Evolutionary conservation across 306 rosid species (phyloP), one percentile per base, ranked within the genome.

Genomic region (Cucurbita maxima): DNA sequence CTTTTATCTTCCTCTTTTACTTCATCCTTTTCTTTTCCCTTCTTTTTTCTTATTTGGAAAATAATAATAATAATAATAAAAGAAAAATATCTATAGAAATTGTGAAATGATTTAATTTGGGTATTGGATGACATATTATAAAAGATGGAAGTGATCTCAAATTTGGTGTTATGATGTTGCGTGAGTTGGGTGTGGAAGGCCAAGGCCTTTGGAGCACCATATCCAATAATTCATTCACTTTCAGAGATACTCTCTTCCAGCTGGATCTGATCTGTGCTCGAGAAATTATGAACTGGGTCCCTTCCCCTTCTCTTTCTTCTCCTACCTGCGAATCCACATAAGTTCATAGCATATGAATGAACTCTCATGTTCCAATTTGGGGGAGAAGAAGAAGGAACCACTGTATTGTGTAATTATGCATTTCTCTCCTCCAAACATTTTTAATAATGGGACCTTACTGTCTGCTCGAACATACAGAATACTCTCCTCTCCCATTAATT

Each of bases 151-250:
- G 41, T 22, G 40, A 12, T 41, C 56, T 68, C 73, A 47, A 69
- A 69, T 69, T 22, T 20, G 43, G 1, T 70, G 41, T 70, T 15
- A 25, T 48, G 56, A 22, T 50, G 8, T 48, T 36, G 59, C 52
- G 13, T 60, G 44, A 34, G 61, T 66, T 68, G 54, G 1, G 0
- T 20, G 61, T 56, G 15, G 61, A 44, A 44, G 5, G 58, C 58
- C 67, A 36, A 30, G 48, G 48, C 30, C 48, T 67, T 20, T 44
- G 40, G n/a, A 44, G 20, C 20, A 71, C 6, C n/a, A 61, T 18
- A 30, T 10, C 75, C 61, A 71, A 52, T 71, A 71, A 71, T 71
- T 71, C 75, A 71, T 25, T 70, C 60, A 51, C 58, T 71, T 71
- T 71, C n/a, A 10, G 4, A 71, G 47, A 71, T 71, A 51, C 75